Conservation (phyloP, 768 basidiomycete species). For the Suillus subalutaceus region DNA sequence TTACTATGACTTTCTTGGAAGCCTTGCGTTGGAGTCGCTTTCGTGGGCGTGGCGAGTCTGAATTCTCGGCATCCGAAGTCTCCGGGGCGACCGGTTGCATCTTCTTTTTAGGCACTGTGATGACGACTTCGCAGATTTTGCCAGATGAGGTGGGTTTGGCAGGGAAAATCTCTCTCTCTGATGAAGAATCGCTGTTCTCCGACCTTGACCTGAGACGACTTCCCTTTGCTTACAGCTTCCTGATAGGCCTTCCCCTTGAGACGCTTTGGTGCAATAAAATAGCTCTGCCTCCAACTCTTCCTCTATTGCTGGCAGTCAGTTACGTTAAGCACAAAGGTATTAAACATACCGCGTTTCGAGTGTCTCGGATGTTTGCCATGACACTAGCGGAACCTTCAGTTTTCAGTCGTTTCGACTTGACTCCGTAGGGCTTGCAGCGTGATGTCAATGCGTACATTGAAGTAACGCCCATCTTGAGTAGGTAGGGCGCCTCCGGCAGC, state of each 20-base stretch:
- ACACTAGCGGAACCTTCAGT: constrained; percentile 66
- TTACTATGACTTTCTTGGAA: constrained; percentile 40
- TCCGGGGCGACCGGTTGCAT: constrained; percentile 19
- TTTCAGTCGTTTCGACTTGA: constrained; percentile 72
- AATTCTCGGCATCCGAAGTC: constrained; percentile 34
- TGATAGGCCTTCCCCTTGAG: constrained; percentile 78
- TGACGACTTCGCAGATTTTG: constrained; percentile 59
- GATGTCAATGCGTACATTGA: constrained; percentile 78
- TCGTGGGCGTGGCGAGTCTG: constrained; percentile 40
- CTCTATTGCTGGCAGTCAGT: constrained; percentile 36
- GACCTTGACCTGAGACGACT: constrained; percentile 23
- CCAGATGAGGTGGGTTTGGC: constrained; percentile 41
- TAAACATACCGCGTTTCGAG: constrained; percentile 57
- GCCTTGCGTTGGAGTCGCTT: constrained; percentile 41
- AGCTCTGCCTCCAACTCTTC: constrained; percentile 53
- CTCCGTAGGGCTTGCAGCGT: constrained; percentile 55
- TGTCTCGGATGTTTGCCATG: constrained; percentile 63
- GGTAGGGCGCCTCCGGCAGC: constrained; percentile 72
- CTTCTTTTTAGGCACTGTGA: constrained; percentile 36
- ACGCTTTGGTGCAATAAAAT: constrained; percentile 58
- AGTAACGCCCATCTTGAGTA: constrained; percentile 83
- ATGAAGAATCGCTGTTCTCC: constrained; percentile 17
- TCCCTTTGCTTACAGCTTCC: constrained; percentile 50
- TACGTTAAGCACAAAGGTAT: not conserved
- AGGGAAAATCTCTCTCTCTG: constrained; percentile 27